Conservation (phyloP, 257 asterid species). For the Nicotiana attenuata region DNA sequence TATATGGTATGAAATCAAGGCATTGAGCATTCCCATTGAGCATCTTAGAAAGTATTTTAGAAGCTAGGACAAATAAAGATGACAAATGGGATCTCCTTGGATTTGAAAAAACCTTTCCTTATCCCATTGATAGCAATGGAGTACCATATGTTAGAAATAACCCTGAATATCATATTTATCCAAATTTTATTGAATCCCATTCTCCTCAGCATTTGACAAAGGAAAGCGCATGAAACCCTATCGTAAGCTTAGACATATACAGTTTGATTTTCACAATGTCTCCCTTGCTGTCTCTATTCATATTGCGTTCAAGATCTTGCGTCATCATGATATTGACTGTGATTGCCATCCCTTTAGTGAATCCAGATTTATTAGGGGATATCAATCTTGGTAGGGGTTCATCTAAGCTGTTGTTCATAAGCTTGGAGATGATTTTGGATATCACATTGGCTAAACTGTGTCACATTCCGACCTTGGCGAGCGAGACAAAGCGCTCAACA, state of each 20-base stretch:
- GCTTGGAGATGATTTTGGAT: background rate
- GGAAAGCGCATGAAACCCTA: background rate
- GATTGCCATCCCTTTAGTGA: background rate
- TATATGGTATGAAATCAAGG: background rate
- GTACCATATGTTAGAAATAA: background rate
- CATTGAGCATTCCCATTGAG: background rate
- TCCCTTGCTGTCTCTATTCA: background rate
- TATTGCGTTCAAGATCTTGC: background rate
- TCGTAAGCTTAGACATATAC: background rate
- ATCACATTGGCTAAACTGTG: background rate
- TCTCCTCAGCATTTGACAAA: no score
- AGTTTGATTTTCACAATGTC: background rate
- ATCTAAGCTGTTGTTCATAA: no score
- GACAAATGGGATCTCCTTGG: background rate
- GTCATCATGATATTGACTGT: background rate
- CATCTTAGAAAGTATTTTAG: no score
- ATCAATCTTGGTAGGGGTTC: background rate
- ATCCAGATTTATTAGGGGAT: background rate
- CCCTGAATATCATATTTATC: no score
- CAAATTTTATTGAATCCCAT: background rate
- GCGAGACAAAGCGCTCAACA: no score
- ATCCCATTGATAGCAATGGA: background rate
- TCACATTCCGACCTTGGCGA: no score
- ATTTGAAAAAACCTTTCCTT: background rate
- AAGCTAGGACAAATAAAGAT: background rate